Percentiles rank a stretch among this genome's conserved stretches.
Conservation (phyloP, 805 yeast species). For the Zygoascus bituminiphila region DNA sequence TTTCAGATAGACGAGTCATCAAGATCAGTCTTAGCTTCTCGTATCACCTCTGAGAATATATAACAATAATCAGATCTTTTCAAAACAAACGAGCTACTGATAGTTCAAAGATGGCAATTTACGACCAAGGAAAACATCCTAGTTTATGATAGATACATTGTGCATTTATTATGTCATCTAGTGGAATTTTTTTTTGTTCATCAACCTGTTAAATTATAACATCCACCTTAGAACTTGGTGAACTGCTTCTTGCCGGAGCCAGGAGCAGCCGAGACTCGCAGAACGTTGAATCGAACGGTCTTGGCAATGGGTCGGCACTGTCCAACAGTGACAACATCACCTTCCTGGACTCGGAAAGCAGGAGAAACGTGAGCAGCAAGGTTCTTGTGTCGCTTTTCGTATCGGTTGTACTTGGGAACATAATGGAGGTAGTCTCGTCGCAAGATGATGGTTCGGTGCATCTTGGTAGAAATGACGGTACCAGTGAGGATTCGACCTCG, state of each 20-base stretch:
- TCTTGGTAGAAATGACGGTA: conserved; percentile 99
- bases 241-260: conserved; percentile 86
- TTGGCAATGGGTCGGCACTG: conserved; percentile 99
- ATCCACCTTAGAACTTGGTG: conserved; percentile 74
- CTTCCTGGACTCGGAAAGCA: conserved; percentile 99
- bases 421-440: conserved; percentile 99
- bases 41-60: no score
- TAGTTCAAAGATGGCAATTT: no score
- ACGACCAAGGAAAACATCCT: not conserved
- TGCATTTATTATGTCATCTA: conserved; percentile 3
- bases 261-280: conserved; percentile 84
- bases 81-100: no score
- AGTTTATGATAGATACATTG: not conserved
- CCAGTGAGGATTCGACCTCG: conserved; percentile 99
- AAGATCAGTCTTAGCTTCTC: no score
- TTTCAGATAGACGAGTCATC: no score
- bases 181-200: not conserved
- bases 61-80: no score
- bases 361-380: conserved; percentile 99
- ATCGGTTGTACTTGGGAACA: conserved; percentile 99
- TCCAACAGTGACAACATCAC: conserved; percentile 98
- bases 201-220: not conserved
- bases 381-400: conserved; percentile 99
- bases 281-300: conserved; percentile 99
- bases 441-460: conserved; percentile 99